A percentile compares a stretch with the other conserved stretches of the same genome.
phyloP scores from a whole-genome alignment of 192 early-diverging fungal species.

The Backusella circina region DNA sequence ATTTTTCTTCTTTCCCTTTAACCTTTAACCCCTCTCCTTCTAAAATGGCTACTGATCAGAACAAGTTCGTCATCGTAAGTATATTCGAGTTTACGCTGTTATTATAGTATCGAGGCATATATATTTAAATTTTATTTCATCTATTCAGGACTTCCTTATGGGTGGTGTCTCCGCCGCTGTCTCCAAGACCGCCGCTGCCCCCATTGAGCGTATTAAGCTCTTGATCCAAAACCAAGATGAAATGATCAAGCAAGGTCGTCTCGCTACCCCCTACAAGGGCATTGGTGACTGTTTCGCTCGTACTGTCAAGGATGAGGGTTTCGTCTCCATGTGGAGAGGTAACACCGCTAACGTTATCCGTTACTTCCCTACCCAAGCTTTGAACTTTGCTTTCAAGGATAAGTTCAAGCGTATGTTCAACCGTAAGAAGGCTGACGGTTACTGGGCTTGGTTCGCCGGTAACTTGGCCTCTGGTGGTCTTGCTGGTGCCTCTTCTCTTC shows the following conservation, averaged over 20 bases:
- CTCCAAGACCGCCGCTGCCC: conserved; percentile 97
- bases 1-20: neutral
- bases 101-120: neutral
- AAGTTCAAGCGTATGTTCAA: no score
- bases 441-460: no score
- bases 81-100: neutral
- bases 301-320: conserved; percentile 83
- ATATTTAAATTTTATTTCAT: neutral
- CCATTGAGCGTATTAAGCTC: conserved; percentile 95
- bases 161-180: conserved; percentile 96
- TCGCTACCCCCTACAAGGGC: conserved; percentile 78
- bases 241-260: conserved; percentile 74
- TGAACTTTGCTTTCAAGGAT: conserved; percentile 98
- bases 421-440: no score
- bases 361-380: conserved; percentile 97
- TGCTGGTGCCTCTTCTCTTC: conserved; percentile 86
- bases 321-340: no score
- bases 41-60: conserved; percentile 24
- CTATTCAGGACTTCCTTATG: conserved; percentile 65
- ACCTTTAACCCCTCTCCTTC: conserved; percentile 9
- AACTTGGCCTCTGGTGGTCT: conserved; percentile 94
- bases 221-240: conserved; percentile 90
- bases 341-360: conserved; percentile 94
- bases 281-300: conserved; percentile 91
- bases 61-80: conserved; percentile 39